These are phyloP conservation scores for Arachis monticola DNA, from an alignment of 331 rosid genomes.

Conservation along the genomic window DNA sequence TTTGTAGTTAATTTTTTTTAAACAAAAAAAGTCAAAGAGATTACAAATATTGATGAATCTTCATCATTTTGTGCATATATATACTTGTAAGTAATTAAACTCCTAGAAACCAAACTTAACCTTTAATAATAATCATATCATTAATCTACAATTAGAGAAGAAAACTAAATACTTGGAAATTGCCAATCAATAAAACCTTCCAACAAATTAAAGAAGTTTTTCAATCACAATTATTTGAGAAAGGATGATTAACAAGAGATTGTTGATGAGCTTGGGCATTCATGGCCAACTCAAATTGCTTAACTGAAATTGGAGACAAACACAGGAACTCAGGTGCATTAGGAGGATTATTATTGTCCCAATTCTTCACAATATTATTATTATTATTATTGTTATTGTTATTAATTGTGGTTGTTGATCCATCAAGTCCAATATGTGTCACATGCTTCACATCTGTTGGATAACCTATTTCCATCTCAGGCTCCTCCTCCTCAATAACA, in stretches of 20 bases:
- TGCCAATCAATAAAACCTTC: constrained; percentile 5
- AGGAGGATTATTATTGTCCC: constrained; percentile 44
- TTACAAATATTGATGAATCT: constrained; percentile 38
- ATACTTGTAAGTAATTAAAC: constrained; percentile 10
- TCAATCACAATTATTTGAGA: constrained; percentile 31
- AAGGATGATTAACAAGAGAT: constrained; percentile 32
- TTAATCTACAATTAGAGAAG: constrained; percentile 49
- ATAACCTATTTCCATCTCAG: constrained; percentile 76
- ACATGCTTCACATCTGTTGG: constrained; percentile 77
- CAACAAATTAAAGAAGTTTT: not conserved
- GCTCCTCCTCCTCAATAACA: constrained; percentile 41
- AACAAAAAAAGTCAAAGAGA: not conserved
- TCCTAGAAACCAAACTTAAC: constrained; percentile 23
- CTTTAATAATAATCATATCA: not conserved
- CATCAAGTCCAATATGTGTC: constrained; percentile 70
- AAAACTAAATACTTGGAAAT: constrained; percentile 8
- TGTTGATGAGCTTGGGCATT: constrained; percentile 49
- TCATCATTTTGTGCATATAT: constrained; percentile 4
- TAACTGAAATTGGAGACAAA: constrained; percentile 62
- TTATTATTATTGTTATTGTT: constrained; percentile 44
- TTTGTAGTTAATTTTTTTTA: no score
- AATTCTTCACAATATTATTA: constrained; percentile 37
- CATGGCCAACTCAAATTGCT: constrained; percentile 71
- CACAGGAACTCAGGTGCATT: constrained; percentile 57
- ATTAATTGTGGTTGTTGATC: constrained; percentile 48